phyloP scores from a whole-genome alignment of 1,139 yeast species.

The Zygoascus hellenicus region DNA sequence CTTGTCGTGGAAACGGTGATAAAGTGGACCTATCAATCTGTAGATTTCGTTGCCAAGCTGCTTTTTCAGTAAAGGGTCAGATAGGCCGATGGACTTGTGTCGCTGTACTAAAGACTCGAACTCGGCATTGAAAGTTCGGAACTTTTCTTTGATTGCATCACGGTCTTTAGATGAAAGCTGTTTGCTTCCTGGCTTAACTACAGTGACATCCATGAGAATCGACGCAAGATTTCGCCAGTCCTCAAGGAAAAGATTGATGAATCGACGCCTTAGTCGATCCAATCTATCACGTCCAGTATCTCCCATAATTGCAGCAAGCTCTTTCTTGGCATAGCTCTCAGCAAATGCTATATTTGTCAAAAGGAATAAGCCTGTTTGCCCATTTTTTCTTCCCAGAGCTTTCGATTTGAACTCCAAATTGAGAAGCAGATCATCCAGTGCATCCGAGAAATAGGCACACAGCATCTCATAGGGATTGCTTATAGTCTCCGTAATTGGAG shows the following conservation, averaged over 20 bases:
- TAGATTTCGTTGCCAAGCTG: slow-evolving; percentile 56
- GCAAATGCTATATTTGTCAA: slow-evolving; percentile 67
- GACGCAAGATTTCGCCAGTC: slow-evolving; percentile 83
- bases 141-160: slow-evolving; percentile 81
- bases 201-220: slow-evolving; percentile 49
- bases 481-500: slow-evolving; percentile 13
- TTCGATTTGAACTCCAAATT: slow-evolving; percentile 53
- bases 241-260: slow-evolving; percentile 66
- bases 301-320: slow-evolving; percentile 53
- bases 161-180: slow-evolving; percentile 52
- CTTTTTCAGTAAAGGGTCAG: slow-evolving; percentile 59
- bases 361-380: slow-evolving; percentile 59
- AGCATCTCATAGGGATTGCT: slow-evolving; percentile 46
- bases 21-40: slow-evolving; percentile 71
- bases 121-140: slow-evolving; percentile 72
- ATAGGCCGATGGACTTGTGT: slow-evolving; percentile 58
- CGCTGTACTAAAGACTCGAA: slow-evolving; percentile 67
- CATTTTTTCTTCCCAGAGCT: slow-evolving; percentile 31
- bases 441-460: slow-evolving; percentile 64
- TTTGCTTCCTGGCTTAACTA: slow-evolving; percentile 25
- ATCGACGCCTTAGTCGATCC: slow-evolving; percentile 65
- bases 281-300: slow-evolving; percentile 60
- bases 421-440: slow-evolving; percentile 65
- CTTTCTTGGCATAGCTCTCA: slow-evolving; percentile 65
- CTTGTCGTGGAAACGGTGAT: slow-evolving; percentile 75